These are phyloP conservation scores for Lenzites betulinus DNA, from an alignment of 768 basidiomycete genomes.

Conservation along the genomic window DNA sequence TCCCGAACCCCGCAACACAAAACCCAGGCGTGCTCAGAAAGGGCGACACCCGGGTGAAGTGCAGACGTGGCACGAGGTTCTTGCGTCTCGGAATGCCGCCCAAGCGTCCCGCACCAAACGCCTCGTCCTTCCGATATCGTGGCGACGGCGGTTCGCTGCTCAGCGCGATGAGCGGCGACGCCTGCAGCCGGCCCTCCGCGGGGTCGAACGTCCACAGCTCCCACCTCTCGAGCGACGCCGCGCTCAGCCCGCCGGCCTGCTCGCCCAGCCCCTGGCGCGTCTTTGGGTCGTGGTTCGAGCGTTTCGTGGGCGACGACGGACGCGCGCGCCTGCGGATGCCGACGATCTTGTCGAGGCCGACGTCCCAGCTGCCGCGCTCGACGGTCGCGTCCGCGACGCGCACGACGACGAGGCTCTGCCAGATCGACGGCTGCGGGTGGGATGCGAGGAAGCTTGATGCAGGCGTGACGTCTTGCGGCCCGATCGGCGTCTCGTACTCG, in stretches of 20 bases:
- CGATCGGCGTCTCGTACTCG: constrained; percentile 25
- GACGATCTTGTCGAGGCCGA: constrained; percentile 54
- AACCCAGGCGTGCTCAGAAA: constrained; percentile 51
- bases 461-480: constrained; percentile 37
- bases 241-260: constrained; percentile 50
- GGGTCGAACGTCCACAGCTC: constrained; percentile 82
- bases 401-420: constrained; percentile 59
- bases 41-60: constrained; percentile 79
- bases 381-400: constrained; percentile 57
- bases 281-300: constrained; percentile 28
- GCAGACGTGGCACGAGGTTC: constrained; percentile 53
- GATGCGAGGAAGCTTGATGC: constrained; percentile 35
- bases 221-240: constrained; percentile 76
- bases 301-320: constrained; percentile 38
- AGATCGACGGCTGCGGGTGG: constrained; percentile 43
- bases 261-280: constrained; percentile 11
- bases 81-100: constrained; percentile 15
- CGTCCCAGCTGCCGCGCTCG: constrained; percentile 81
- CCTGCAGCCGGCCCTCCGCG: constrained; percentile 46
- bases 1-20: constrained; percentile 75
- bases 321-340: constrained; percentile 73
- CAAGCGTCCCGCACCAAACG: not conserved
- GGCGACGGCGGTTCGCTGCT: constrained; percentile 26
- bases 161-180: constrained; percentile 54
- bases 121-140: not conserved